Base-by-base conservation (phyloP, 495 filamentous ascomycete species). In the Aspergillus steynii region DNA sequence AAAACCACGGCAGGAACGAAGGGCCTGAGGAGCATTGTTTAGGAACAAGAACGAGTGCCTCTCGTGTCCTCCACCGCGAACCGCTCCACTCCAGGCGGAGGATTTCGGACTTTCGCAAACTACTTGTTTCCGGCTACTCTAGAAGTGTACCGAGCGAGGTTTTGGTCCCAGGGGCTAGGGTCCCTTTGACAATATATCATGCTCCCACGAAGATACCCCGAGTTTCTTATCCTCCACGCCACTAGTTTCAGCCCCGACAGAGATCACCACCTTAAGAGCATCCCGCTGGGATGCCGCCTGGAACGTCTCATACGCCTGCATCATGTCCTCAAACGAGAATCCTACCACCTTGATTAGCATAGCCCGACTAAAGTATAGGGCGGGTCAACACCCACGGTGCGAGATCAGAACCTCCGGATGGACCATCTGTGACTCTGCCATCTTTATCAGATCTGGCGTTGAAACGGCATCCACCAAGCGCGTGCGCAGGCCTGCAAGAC, bases 391-490 rank as follows among this genome's bases (percentile, higher is more conserved):
- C 54, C n/a, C 14, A 62, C 55, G 29, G 25, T 62, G 61, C 0
- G 55, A 51, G 6, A 62, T 37, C 14, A 58, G 42, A 9, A 46
- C n/a, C 2, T 46, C 28, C 2, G 55, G 53, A 29, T 52, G 15
- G 7, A 62, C 31, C 8, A 81, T 47, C 1, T 61, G 61, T 0
- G 77, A 67, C 12, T 71, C 62, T 7, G 78, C 67, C 51, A 82
- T 68, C 59, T 74, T 71, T 45, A 82, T 58, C 20, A 82, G 62
- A 60, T 71, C 73, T 5, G 76, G 74, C 1, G 78, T 81, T 1
- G 78, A 78, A 8, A 72, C 72, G 9, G 77, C 67, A 61, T 81
- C 76, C 2, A 82, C 79, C 1, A 84, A 62, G 0, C 71, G 62
- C 50, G 74, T 80, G 20, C 78, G 76, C 50, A 83, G 76, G 55